Base-by-base conservation (phyloP, 2,329 filamentous ascomycete species). In the Sphaerostilbella broomeana region DNA sequence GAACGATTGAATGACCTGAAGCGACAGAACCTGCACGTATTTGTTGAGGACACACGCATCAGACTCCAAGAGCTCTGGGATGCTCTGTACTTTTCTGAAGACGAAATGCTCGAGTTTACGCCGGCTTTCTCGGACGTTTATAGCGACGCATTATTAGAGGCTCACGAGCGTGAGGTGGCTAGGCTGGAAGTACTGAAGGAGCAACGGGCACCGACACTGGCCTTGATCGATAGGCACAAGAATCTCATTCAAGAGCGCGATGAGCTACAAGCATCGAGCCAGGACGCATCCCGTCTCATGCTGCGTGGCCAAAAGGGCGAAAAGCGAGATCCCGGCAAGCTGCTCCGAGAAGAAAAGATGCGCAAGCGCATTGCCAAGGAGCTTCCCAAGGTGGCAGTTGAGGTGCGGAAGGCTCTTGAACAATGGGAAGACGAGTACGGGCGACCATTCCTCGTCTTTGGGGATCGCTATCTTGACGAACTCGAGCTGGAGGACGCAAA, bases 91-190 rank as follows among this genome's bases (percentile, higher is more conserved):
- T 89, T 94, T 57, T 95, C 86, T 0, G 92, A 98, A 58, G 92
- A 98, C 55, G 92, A 98, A 65, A 97, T 97, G 89, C 77, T 97
- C 41, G 89, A 95, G 51, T 98, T 98, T 52, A 92, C 89, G 0
- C 92, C 94, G 1, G 92, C 89, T 28, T 97, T 97, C 59, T 94
- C 88, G 9, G 92, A 97, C 57, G 90, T 95, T 15, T 95, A 94
- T 64, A 95, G 88, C 53, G 92, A 98, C 59, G 92, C 92, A 4
- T 74, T 98, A 8, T 76, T 98, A 0, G 89, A 94, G 49, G 89
- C 92, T 0, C 94, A 98, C 55, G 92, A 98, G 67, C 81, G 83
- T 15, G 94, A 98, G 57, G 89, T 98, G 48, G 68, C 71, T 6
- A 79, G 89, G 16, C 71, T 98, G 0, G 86, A 95, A 59, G 71